Base-by-base conservation (phyloP, 1,284 basidiomycete genomes). In the Wallemia hederae region DNA sequence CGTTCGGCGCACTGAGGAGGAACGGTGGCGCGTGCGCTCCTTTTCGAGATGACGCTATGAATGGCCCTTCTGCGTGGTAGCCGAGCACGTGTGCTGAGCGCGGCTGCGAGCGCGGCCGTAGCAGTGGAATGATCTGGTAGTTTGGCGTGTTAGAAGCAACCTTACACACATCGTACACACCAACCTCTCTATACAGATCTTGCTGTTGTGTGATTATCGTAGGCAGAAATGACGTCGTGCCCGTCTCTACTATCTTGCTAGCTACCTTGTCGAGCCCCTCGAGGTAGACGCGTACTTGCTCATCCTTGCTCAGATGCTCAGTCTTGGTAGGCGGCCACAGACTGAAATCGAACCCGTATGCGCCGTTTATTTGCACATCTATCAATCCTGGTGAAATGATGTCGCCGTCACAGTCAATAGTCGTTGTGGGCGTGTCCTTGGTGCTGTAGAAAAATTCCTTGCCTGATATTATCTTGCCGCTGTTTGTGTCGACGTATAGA, bases 261-360 rank as follows among this genome's bases (percentile, higher is more conserved):
- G 84, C 80, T 59, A 90, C 79, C 63, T 73, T 72, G 66, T 79
- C 77, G 67, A 91, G 72, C 1, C 83, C 82, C 2, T n/a, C 26
- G 25, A 64, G 26, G 49, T 65, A 66, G 9, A 27, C 33, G 1
- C 31, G 17, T 11, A 15, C 24, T 17, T 58, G 25, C 25, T 28
- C 24, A 26, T 58, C 9, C 7, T 22, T 14, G 11, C 14, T 14
- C 14, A 49, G 19, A 49, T 49, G 11, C 39, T 49, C 39, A 17
- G 39, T 49, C 11, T n/a, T n/a, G 9, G 25, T 5, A 1, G 63
- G 63, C 0, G 63, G 60, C 24, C 71, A 64, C 31, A 86, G 78
- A 22, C 83, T 86, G 66, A 91, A 91, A 70, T 92, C 88, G 66
- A 90, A 82, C 19, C 83, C 82, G 69, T 86, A 92, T 5, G 81